These are phyloP conservation scores for Phyllosticta citriasiana DNA, from an alignment of 2,329 filamentous ascomycete species.

Conservation along the genomic window DNA sequence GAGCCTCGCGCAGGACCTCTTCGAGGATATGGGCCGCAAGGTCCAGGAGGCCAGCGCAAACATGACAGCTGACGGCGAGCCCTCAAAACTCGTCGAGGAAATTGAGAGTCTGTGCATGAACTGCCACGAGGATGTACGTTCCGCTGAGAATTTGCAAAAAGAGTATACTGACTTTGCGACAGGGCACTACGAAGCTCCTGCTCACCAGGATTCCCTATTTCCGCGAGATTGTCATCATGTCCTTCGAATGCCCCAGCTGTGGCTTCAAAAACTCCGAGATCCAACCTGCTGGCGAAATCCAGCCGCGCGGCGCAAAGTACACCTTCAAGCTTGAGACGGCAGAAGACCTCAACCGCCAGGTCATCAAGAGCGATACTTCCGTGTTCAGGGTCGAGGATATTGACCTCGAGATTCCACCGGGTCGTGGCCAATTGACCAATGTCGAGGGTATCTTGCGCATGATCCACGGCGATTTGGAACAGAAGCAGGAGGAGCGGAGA, in stretches of 20 bases:
- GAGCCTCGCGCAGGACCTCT: slow-evolving; percentile 37
- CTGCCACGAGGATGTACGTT: slow-evolving; percentile 39
- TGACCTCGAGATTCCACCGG: slow-evolving; percentile 85
- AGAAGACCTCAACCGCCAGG: slow-evolving; percentile 71
- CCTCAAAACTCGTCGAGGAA: slow-evolving; percentile 42
- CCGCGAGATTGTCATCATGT: slow-evolving; percentile 95
- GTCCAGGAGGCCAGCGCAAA: slow-evolving; percentile 32
- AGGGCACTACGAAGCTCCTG: slow-evolving; percentile 79
- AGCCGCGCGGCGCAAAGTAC: slow-evolving; percentile 78
- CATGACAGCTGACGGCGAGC: slow-evolving; percentile 27
- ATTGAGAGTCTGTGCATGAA: slow-evolving; percentile 47
- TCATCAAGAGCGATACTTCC: slow-evolving; percentile 86
- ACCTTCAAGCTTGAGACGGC: slow-evolving; percentile 65
- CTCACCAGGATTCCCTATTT: slow-evolving; percentile 94
- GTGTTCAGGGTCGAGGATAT: slow-evolving; percentile 81
- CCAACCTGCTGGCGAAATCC: slow-evolving; percentile 83
- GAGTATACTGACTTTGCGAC: slow-evolving; percentile 5
- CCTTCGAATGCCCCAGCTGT: slow-evolving; percentile 87
- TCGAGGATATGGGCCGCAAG: slow-evolving; percentile 43
- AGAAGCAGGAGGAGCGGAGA: slow-evolving; percentile 75
- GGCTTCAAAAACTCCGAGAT: slow-evolving; percentile 86
- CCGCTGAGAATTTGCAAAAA: slow-evolving; percentile 5
- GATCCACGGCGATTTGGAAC: slow-evolving; percentile 69
- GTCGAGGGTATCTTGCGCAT: slow-evolving; percentile 77
- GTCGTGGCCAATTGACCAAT: slow-evolving; percentile 85